Percentiles rank a stretch among this genome's conserved stretches.
These are phyloP conservation scores for Piloderma croceum DNA, from an alignment of 768 basidiomycete species.

Conservation along the genomic window DNA sequence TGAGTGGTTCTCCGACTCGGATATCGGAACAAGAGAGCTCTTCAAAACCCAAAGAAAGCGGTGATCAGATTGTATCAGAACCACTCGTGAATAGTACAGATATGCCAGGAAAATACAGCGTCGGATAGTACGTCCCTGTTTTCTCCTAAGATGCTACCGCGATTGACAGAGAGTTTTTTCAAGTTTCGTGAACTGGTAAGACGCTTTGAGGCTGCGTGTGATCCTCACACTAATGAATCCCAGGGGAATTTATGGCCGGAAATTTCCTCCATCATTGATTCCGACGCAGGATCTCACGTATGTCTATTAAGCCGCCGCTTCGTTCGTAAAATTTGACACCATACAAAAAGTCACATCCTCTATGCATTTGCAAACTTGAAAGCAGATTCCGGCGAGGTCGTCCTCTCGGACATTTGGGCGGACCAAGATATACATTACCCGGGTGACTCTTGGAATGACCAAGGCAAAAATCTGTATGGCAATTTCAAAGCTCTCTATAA, in stretches of 20 bases:
- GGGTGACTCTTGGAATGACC: slow-evolving; percentile 92
- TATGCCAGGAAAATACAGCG: slow-evolving; percentile 63
- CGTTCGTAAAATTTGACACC: slow-evolving; percentile 4
- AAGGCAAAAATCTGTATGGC: slow-evolving; percentile 87
- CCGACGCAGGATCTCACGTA: slow-evolving; percentile 84
- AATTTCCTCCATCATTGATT: slow-evolving; percentile 81
- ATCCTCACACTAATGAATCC: not conserved
- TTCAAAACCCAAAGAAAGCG: too few species aligned
- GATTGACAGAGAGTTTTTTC: slow-evolving; percentile 10
- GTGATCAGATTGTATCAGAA: slow-evolving; percentile 2
- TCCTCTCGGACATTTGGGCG: slow-evolving; percentile 87
- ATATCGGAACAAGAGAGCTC: slow-evolving; percentile 47
- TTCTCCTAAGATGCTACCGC: not conserved
- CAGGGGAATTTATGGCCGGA: slow-evolving; percentile 94
- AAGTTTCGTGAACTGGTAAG: slow-evolving; percentile 79
- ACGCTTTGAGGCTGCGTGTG: slow-evolving; percentile 5
- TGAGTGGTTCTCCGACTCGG: slow-evolving; percentile 4
- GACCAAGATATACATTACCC: slow-evolving; percentile 97
- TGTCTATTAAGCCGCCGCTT: slow-evolving; percentile 20
- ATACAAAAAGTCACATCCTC: slow-evolving; percentile 63
- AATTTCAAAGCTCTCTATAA: slow-evolving; percentile 92
- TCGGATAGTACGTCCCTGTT: slow-evolving; percentile 64
- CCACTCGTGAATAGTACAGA: slow-evolving; percentile 15
- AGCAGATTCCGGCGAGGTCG: slow-evolving; percentile 79
- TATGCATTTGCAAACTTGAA: slow-evolving; percentile 91